Percentiles rank a stretch among this genome's conserved stretches.
Conservation (phyloP, 2,329 filamentous ascomycete species). For the Coniochaeta sp. region DNA sequence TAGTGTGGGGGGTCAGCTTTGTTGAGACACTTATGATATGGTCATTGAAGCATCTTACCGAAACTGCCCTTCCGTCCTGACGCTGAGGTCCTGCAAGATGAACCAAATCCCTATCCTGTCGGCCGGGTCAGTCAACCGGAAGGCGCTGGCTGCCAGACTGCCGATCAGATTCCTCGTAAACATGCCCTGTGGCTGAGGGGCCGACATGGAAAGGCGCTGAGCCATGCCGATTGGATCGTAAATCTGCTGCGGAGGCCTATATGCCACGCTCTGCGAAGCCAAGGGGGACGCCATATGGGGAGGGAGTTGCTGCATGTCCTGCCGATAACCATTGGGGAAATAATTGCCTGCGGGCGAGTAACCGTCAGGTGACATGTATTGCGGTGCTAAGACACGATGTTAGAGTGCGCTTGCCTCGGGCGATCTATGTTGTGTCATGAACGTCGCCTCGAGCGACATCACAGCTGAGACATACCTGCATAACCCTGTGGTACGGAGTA, state of each 20-base stretch:
- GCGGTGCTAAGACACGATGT: neutral
- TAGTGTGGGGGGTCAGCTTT: conserved; percentile 1
- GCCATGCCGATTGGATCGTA: conserved; percentile 24
- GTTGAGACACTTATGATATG: neutral
- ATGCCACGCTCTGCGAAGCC: conserved; percentile 14
- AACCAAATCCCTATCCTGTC: conserved; percentile 93
- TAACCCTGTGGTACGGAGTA: conserved; percentile 18
- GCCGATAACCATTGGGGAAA: neutral
- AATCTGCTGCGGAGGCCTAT: conserved; percentile 23
- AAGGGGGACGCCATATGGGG: conserved; percentile 4
- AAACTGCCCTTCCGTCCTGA: conserved; percentile 86
- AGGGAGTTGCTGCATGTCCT: neutral
- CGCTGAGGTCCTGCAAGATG: conserved; percentile 88
- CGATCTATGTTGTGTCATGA: neutral
- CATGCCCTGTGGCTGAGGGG: conserved; percentile 65
- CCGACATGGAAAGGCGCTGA: conserved; percentile 27
- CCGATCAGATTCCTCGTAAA: conserved; percentile 94
- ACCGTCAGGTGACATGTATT: neutral
- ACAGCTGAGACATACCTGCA: conserved; percentile 10
- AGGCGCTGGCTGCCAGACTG: conserved; percentile 81
- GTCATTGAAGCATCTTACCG: conserved; percentile 47
- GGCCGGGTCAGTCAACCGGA: conserved; percentile 69
- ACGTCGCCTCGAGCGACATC: neutral
- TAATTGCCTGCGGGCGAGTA: conserved; percentile 1
- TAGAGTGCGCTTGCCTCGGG: neutral